Percentiles rank a stretch among this genome's conserved stretches.
phyloP scores from a whole-genome alignment of 805 yeast species.

The Ogataea pignaliae region DNA sequence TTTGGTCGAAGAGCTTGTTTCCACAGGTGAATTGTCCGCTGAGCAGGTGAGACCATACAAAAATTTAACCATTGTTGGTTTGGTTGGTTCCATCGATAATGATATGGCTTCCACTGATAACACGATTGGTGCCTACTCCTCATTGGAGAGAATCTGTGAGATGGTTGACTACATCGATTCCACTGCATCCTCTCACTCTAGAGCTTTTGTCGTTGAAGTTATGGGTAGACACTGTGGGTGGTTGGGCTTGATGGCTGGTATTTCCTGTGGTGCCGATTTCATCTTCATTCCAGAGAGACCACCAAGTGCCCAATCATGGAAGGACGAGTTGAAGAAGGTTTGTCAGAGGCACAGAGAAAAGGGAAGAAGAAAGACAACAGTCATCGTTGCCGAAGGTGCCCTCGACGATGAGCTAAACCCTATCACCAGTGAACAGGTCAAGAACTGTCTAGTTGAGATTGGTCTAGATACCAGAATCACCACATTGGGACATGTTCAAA shows the following conservation, averaged over 20 bases:
- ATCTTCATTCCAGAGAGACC: constrained; percentile 76
- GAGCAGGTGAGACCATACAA: constrained; percentile 44
- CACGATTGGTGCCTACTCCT: constrained; percentile 78
- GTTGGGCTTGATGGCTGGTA: constrained; percentile 79
- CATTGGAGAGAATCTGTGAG: constrained; percentile 68
- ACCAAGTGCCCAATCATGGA: constrained; percentile 65
- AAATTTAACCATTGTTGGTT: constrained; percentile 65
- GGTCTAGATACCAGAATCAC: constrained; percentile 78
- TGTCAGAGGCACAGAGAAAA: constrained; percentile 59
- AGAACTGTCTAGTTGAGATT: constrained; percentile 56
- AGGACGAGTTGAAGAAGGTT: constrained; percentile 59
- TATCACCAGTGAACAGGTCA: constrained; percentile 61
- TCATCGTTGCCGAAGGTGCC: constrained; percentile 84
- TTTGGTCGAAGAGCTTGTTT: constrained; percentile 52
- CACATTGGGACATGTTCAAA: constrained; percentile 74
- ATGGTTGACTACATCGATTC: constrained; percentile 80
- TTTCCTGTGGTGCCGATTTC: constrained; percentile 76
- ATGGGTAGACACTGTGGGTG: constrained; percentile 93
- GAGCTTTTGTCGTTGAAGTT: constrained; percentile 82
- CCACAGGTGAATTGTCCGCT: constrained; percentile 39
- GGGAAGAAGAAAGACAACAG: constrained; percentile 76
- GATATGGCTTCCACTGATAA: constrained; percentile 85
- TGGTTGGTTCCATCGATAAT: constrained; percentile 80
- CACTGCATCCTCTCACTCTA: constrained; percentile 76
- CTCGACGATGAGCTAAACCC: constrained; percentile 64